Conservation (phyloP, 495 filamentous ascomycete species). For the Oidiodendron maius region DNA sequence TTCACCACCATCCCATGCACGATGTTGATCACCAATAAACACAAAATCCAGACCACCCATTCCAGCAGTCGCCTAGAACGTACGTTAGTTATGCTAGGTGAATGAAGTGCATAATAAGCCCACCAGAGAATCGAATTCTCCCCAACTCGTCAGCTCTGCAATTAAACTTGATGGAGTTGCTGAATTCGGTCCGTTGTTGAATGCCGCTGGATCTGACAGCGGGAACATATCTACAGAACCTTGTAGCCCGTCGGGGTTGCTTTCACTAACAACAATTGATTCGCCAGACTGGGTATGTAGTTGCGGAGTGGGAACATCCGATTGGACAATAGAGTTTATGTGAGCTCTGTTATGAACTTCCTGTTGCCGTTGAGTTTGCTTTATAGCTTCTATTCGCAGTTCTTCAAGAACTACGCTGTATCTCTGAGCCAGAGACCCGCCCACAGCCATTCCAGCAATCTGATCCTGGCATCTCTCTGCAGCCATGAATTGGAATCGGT, state of each 20-base stretch:
- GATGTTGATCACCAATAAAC: constrained; percentile 7
- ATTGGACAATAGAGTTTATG: too few species aligned
- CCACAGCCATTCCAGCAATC: constrained; percentile 16
- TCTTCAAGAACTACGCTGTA: constrained; percentile 38
- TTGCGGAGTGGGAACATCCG: too few species aligned
- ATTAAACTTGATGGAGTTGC: constrained; percentile 10
- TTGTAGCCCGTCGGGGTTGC: too few species aligned
- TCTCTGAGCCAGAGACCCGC: constrained; percentile 22
- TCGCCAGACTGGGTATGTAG: too few species aligned
- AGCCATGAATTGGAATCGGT: constrained; percentile 16
- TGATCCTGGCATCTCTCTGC: constrained; percentile 24
- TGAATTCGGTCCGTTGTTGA: too few species aligned
- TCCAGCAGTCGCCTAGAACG: constrained; percentile 1
- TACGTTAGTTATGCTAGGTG: not conserved
- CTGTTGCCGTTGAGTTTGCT: constrained; percentile 10
- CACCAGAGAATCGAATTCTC: constrained; percentile 10
- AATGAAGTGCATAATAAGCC: not conserved
- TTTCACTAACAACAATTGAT: too few species aligned
- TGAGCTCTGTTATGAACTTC: too few species aligned
- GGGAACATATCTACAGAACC: too few species aligned
- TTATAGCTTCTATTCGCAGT: constrained; percentile 30
- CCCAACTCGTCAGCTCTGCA: constrained; percentile 9
- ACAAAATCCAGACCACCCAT: constrained; percentile 7
- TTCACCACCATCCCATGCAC: not conserved
- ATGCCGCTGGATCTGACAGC: too few species aligned